Base-by-base conservation (phyloP, 257 asterid genomes). In the Scutellaria baicalensis region DNA sequence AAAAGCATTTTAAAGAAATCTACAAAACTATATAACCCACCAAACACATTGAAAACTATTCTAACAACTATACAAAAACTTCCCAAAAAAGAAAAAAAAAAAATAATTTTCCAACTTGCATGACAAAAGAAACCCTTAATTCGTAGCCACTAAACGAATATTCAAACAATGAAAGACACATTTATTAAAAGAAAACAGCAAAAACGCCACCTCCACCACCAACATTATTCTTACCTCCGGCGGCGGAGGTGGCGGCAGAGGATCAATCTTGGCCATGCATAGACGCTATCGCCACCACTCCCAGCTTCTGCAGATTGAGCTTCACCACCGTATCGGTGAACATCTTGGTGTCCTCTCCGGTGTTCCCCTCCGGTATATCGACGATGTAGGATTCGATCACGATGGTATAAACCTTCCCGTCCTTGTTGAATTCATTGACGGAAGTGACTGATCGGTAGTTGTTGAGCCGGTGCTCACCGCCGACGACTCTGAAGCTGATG, bases 281-380 rank as follows among this genome's bases (percentile, higher is more conserved):
- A 0, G 85, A 65, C 0, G 95, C 85, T 56, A 75, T 64, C 3
- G 95, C 94, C 75, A 91, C 93, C 42, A 78, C 85, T 1, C 90
- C 90, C 5, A 89, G 90, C 82, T 86, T 87, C 75, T 93, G 98
- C 5, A 93, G 83, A 70, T 93, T 93, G 66, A 90, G 66, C 66
- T 84, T 90, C 49, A 93, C 97, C 14, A 93, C 92, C 6, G 98
- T 93, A 45, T 90, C 97, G 0, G 97, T 89, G 14, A 87, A 93
- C 95, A 91, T 80, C 74, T 82, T 88, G 0, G 98, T 82, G 10
- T 90, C 98, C 75, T 90, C 98, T 3, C 81, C 85, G 0, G 98
- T 88, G n/a, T 93, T 93, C 47, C 98, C 98, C 47, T 81, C 87
- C 13, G 97, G 97, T 36, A 92, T 88, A 51, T 92, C 98, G 1